Conservation (phyloP, 2,329 filamentous ascomycete genomes). For the Fusarium pseudocircinatum region DNA sequence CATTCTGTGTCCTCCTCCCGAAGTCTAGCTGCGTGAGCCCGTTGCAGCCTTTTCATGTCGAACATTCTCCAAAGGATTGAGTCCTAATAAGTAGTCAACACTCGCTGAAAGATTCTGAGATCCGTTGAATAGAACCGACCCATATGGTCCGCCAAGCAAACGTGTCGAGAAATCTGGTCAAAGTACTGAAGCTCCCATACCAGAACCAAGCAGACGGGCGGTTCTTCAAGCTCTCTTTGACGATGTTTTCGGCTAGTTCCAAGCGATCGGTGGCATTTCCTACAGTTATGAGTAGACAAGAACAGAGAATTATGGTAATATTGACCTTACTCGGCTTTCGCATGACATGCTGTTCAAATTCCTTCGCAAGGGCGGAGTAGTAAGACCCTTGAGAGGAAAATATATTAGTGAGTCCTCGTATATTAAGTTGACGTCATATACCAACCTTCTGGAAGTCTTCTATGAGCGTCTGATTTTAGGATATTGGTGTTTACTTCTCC, state of each 20-base stretch:
- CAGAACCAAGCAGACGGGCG: background rate
- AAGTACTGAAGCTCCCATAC: background rate
- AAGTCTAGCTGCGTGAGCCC: background rate
- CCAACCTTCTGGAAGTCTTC: background rate
- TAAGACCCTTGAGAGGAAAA: background rate
- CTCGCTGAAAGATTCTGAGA: accelerated
- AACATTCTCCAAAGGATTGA: background rate
- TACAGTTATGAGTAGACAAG: background rate
- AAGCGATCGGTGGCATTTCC: background rate
- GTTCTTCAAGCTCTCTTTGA: background rate
- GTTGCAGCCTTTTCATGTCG: background rate
- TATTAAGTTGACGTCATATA: accelerated
- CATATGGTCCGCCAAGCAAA: background rate
- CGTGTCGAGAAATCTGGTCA: background rate
- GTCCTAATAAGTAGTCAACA: background rate
- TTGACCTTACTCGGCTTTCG: background rate
- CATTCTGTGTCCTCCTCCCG: background rate
- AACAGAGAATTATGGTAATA: accelerated
- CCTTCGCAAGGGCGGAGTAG: background rate
- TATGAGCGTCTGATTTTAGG: background rate
- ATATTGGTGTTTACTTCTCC: background rate
- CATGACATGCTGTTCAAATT: background rate
- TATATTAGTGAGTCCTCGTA: background rate
- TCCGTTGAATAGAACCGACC: accelerated
- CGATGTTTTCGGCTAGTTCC: background rate